Base-by-base conservation (phyloP, 2,329 filamentous ascomycete species). In the Fusarium veterinarium region DNA sequence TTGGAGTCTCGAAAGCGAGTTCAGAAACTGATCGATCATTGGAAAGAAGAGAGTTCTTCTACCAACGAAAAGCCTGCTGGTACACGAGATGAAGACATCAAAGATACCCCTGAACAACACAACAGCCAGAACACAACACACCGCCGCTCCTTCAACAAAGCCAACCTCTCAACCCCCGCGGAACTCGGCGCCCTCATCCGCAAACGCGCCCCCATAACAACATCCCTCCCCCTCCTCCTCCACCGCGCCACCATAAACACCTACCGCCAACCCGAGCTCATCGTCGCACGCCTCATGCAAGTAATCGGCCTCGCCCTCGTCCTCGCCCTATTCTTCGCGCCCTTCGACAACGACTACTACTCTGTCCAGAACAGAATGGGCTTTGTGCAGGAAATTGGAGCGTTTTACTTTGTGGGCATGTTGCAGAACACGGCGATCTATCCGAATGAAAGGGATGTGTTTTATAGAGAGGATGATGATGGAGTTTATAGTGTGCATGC, bases 381-480 rank as follows among this genome's bases (percentile, higher is more conserved):
- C 1, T 92, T 94, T 73, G 83, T 94, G 2, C 91, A 94, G 71
- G 89, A 95, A 77, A 86, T 94, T 35, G 88, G 90, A 2, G 90
- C 92, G 0, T 88, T 93, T 40, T 92, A 93, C 80, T 93, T 93
- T 74, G 89, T 93, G 4, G 92, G 92, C 33, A 94, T 95, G 92
- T 85, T 95, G 17, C 92, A 95, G 79, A 94, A 94, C 76, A 91
- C 94, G 8, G 91, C 92, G 6, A 86, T 93, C 12, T 94, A 94
- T 76, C 92, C 92, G 0, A 84, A 84, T 44, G 92, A 94, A 77
- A 86, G 91, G 8, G 91, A 93, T 63, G 92, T 94, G 1, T 95
- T 94, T 79, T 93, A 94, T 77, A 88, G 91, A 72, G 93, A 95
- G 81, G 88, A 93, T 74, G 91, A 91, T 67, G 93, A 95, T 79